phyloP scores from a whole-genome alignment of 768 basidiomycete genomes.

The Xerocomellus intermedius region DNA sequence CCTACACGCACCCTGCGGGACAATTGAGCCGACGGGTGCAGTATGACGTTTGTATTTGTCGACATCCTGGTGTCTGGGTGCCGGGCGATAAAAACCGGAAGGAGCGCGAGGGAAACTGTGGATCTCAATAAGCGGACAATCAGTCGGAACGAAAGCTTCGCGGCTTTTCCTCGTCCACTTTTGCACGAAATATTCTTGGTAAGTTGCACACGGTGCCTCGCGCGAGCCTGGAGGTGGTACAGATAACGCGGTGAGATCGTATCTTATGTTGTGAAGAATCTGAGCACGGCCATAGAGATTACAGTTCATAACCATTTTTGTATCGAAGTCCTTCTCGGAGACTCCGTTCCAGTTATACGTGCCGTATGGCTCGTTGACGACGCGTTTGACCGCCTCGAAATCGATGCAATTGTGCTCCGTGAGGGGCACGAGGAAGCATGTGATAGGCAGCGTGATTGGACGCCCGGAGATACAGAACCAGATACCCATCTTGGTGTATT shows the following conservation, averaged over 20 bases:
- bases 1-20: conserved; percentile 48
- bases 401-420: conserved; percentile 50
- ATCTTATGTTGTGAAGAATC: conserved; percentile 55
- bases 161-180: conserved; percentile 53
- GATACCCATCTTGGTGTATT: conserved; percentile 61
- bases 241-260: conserved; percentile 68
- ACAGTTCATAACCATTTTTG: conserved; percentile 53
- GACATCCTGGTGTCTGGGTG: conserved; percentile 21
- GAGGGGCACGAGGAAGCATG: conserved; percentile 68
- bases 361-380: conserved; percentile 51
- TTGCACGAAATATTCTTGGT: conserved; percentile 56
- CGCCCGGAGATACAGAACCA: conserved; percentile 63
- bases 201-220: conserved; percentile 49
- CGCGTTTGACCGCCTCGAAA: conserved; percentile 50
- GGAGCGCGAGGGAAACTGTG: conserved; percentile 41
- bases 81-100: conserved; percentile 39
- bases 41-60: conserved; percentile 28
- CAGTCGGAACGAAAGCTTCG: conserved; percentile 43
- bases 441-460: conserved; percentile 49
- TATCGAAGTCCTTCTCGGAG: conserved; percentile 46
- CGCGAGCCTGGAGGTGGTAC: conserved; percentile 48
- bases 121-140: conserved; percentile 65
- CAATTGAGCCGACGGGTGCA: conserved; percentile 32
- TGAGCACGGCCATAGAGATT: conserved; percentile 56
- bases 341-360: conserved; percentile 55